Evolutionary conservation across 768 basidiomycete species (phyloP), one percentile per base, ranked within the genome.

Genomic region (Mycena haematopus): DNA sequence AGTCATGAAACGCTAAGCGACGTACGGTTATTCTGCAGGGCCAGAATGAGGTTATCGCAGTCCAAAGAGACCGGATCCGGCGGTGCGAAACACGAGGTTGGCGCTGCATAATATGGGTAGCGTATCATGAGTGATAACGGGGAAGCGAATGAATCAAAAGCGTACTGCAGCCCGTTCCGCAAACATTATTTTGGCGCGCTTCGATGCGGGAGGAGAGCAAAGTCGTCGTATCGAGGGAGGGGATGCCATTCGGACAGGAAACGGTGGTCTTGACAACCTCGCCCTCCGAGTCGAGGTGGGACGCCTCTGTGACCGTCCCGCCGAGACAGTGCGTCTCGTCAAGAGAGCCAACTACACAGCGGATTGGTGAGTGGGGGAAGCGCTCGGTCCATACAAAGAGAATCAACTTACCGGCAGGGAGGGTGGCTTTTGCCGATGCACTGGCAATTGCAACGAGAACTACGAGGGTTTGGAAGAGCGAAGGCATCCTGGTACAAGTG

Each of bases 211-310:
- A 29, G 29, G 44, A 45, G 44, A 45, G 44, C 44, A 13, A 45
- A 22, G 49, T 17, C 29, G 49, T 50, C 17, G 49, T 29, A 31
- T 50, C 33, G 49, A 50, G 6, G 29, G 49, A 29, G 49, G 49
- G 49, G 19, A 50, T 50, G 27, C 49, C 49, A 31, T 50, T 19
- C 49, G 49, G 49, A 29, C 49, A 50, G 27, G 49, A 50, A 50
- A 50, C 49, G 29, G 49, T 50, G 49, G 49, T 50, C 49, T 50
- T 50, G 27, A 50, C 49, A 31, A 50, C 49, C 29, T 50, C 49
- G 49, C 49, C 49, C 29, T 50, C 27, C 27, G 49, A 29, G n/a
- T 50, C 49, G 27, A 50, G 27, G 49, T 50, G 29, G 29, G 49
- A 33, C 49, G 19, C 49, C 49, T 50, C 49, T 50, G 49, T 50